These are phyloP conservation scores for Botrytis hyacinthi DNA, from an alignment of 2,329 filamentous ascomycete genomes.

Conservation along the genomic window DNA sequence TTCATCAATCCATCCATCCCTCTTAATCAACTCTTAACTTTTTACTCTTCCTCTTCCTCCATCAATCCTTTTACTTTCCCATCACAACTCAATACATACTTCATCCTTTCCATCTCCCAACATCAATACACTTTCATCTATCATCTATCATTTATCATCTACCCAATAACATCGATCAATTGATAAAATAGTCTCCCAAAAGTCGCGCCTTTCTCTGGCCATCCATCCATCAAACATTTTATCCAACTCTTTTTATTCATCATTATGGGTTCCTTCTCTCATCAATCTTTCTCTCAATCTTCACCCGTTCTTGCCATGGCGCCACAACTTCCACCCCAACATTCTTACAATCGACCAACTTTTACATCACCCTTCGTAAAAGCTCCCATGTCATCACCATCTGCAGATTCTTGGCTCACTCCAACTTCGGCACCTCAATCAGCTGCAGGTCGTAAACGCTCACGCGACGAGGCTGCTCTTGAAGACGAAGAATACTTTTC, in stretches of 20 bases:
- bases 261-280: conserved; percentile 33
- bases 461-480: conserved; percentile 69
- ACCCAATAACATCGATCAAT: conserved; percentile 21
- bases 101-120: not conserved
- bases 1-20: not conserved
- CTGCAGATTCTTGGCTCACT: conserved; percentile 32
- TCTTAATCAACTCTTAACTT: conserved; percentile 4
- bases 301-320: conserved; percentile 35
- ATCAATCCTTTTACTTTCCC: conserved; percentile 8
- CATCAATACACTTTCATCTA: conserved; percentile 7
- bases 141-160: not conserved
- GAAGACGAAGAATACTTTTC: conserved; percentile 48
- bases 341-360: conserved; percentile 29
- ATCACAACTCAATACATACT: not conserved
- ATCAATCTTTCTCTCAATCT: conserved; percentile 31
- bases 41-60: conserved; percentile 18
- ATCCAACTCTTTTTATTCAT: conserved; percentile 18
- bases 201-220: conserved; percentile 1
- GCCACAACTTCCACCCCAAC: conserved; percentile 34
- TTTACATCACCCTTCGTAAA: conserved; percentile 35
- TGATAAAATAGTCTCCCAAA: conserved; percentile 8
- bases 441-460: conserved; percentile 70
- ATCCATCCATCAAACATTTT: conserved; percentile 19
- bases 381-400: conserved; percentile 27
- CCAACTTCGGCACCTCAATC: conserved; percentile 29